Evolutionary conservation across 345 rosid genomes (phyloP).

Genomic region (Eucalyptus erythrocorys): DNA sequence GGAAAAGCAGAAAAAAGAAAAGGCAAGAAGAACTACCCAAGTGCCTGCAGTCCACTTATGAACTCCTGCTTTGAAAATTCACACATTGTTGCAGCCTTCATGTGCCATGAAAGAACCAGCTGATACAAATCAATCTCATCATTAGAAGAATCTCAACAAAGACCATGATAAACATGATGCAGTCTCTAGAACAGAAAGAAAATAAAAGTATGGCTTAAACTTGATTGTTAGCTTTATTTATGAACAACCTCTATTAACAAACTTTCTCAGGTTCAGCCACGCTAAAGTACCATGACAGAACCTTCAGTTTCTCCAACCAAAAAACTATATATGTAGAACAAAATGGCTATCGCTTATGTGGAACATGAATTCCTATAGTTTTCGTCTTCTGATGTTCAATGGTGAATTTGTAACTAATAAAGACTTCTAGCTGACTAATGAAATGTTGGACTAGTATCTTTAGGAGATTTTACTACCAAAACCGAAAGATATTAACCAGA

Average conservation of each 20-base stretch:
- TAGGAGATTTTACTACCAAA: background rate
- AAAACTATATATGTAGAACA: background rate
- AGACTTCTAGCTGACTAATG: background rate
- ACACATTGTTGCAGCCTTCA: slow-evolving; percentile 98
- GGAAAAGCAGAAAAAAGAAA: background rate
- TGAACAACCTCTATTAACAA: background rate
- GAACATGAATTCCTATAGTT: background rate
- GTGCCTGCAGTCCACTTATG: slow-evolving; percentile 62
- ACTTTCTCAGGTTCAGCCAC: background rate
- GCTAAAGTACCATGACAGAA: background rate
- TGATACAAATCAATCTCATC: slow-evolving; percentile 13
- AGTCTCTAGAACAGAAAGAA: background rate
- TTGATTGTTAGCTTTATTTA: background rate
- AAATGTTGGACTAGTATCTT: background rate
- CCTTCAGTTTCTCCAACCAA: background rate
- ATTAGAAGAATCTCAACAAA: background rate
- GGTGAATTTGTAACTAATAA: background rate
- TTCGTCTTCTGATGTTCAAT: background rate
- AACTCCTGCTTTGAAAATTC: slow-evolving; percentile 93
- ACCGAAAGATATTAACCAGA: background rate
- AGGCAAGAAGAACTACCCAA: slow-evolving; percentile 43
- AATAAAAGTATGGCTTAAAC: background rate
- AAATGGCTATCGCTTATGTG: background rate
- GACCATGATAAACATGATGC: background rate
- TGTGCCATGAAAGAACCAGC: slow-evolving; percentile 99